Evolutionary conservation across 2,329 filamentous ascomycete genomes (phyloP), one percentile per base, ranked within the genome.

Genomic region (Fusarium avenaceum): DNA sequence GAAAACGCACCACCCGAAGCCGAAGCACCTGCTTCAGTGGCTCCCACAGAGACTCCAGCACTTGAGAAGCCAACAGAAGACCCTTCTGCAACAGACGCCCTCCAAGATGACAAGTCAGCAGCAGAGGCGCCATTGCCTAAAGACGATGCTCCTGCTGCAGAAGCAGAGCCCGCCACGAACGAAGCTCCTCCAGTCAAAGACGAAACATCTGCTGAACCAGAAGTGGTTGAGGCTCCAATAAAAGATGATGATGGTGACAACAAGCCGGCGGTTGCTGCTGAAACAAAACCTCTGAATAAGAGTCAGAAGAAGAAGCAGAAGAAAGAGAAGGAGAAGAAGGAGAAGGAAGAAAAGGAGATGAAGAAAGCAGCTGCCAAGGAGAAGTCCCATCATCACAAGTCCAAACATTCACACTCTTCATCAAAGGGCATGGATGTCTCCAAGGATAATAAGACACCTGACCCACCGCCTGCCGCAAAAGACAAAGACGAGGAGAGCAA

Each of bases 261-360:
- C 14, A 67, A 67, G 22, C 44, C 51, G 38, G 33, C 46, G 61
- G 52, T 38, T 46, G 17, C 52, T 9, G 15, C 44, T 38, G 54
- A 57, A 32, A 54, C 45, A 17, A 74, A 71, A 48, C 6, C 47
- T 40, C 67, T 62, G 43, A 55, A n/a, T n/a, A 75, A 73, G 54
- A 72, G 50, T 14, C 42, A 56, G n/a, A 72, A 70, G 43, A 65
- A 65, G 48, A 72, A 70, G 53, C 61, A 71, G n/a, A 69, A 73
- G 43, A 58, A 67, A 35, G 64, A 70, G 32, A 33, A 86, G 40
- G 52, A 69, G 84, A 86, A 86, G 46, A 90, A 89, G 77, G 93
- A 94, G 17, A 42, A 67, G 8, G 35, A 61, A 26, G 51, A 50
- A 11, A 56, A 64, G 30, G 59, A 71, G 45, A 65, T 56, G 50